Percentiles rank a stretch among this genome's conserved stretches.
phyloP scores from a whole-genome alignment of 2,329 filamentous ascomycete species.

The Diaporthe amygdali region DNA sequence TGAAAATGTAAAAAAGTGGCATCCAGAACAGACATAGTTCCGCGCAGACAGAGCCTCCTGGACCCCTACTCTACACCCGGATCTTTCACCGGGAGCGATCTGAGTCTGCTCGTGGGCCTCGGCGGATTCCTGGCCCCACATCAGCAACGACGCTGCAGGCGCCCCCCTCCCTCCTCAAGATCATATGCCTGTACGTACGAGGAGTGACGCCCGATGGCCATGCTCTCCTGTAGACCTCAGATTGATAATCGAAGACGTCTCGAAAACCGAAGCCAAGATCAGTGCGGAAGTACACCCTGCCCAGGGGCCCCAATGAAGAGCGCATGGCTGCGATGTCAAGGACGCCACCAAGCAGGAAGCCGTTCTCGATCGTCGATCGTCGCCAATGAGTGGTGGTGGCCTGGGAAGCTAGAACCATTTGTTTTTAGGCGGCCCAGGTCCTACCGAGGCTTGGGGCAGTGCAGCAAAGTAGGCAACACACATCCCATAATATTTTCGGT shows the following conservation, averaged over 20 bases:
- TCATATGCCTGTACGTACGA: neutral
- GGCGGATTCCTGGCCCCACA: neutral
- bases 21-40: neutral
- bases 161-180: neutral
- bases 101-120: neutral
- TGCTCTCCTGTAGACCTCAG: neutral
- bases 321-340: slow-evolving; percentile 25
- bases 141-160: neutral
- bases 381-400: neutral
- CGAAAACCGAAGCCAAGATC: slow-evolving; percentile 3
- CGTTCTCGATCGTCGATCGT: slow-evolving; percentile 5
- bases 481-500: neutral
- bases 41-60: neutral
- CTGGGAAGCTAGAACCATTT: slow-evolving; percentile 5
- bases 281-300: neutral
- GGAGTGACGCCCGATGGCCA: neutral
- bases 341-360: slow-evolving; percentile 29
- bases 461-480: neutral
- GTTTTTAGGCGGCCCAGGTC: slow-evolving; percentile 4
- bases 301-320: neutral
- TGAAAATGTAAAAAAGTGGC: neutral
- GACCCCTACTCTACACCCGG: neutral
- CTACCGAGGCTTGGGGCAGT: slow-evolving; percentile 12
- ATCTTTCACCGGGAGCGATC: neutral
- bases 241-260: neutral